Evolutionary conservation across 2,329 filamentous ascomycete genomes (phyloP).

Genomic region (Penicillium sp.): DNA sequence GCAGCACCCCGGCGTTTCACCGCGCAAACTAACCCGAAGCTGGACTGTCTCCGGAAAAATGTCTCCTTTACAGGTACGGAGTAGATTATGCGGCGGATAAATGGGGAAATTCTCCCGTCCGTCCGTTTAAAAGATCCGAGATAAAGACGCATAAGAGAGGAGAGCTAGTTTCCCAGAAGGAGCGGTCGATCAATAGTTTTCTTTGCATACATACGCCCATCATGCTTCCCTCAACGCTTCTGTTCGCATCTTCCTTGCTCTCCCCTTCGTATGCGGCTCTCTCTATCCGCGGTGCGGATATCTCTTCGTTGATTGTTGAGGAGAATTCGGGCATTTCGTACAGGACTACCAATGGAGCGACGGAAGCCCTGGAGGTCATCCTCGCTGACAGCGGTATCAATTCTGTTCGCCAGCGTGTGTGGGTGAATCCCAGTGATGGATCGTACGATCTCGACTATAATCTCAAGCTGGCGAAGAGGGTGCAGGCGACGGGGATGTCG

Average conservation of each 20-base stretch:
- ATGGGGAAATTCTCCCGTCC: conserved; percentile 2
- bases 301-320: conserved; percentile 65
- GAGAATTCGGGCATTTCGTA: conserved; percentile 62
- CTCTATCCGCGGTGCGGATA: conserved; percentile 66
- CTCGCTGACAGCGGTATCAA: conserved; percentile 63
- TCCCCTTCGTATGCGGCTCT: conserved; percentile 47
- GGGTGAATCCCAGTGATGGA: conserved; percentile 66
- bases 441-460: conserved; percentile 71
- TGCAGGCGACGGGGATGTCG: conserved; percentile 60
- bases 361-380: conserved; percentile 61
- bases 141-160: background rate
- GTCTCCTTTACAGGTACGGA: background rate
- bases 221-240: conserved; percentile 14
- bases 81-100: background rate
- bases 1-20: conserved; percentile 10
- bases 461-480: conserved; percentile 63
- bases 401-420: conserved; percentile 67
- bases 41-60: conserved; percentile 1
- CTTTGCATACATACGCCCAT: background rate
- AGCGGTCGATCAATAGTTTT: background rate
- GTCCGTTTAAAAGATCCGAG: background rate
- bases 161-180: background rate
- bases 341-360: conserved; percentile 55
- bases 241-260: conserved; percentile 18
- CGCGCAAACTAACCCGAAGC: conserved; percentile 4